A percentile compares a stretch with the other conserved stretches of the same genome.
These are phyloP conservation scores for Metarhizium sp. DNA, from an alignment of 2,329 filamentous ascomycete genomes.

Conservation along the genomic window DNA sequence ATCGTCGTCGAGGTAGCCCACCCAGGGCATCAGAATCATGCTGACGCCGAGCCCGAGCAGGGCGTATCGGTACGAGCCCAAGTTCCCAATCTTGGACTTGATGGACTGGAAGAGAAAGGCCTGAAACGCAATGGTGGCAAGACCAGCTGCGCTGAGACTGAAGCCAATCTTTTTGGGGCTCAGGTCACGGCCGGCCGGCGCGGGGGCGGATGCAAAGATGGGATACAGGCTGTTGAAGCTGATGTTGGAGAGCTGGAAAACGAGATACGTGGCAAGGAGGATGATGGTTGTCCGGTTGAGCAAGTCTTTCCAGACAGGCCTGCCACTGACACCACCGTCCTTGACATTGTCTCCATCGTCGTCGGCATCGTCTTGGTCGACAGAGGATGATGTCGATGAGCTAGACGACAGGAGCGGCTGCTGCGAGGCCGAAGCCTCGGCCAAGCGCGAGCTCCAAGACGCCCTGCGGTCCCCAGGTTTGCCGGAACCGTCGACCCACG, in stretches of 20 bases:
- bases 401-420: slow-evolving; percentile 20
- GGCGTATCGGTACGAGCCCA: slow-evolving; percentile 71
- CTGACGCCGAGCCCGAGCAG: slow-evolving; percentile 72
- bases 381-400: slow-evolving; percentile 14
- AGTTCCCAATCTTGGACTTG: slow-evolving; percentile 72
- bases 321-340: slow-evolving; percentile 14
- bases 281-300: slow-evolving; percentile 75
- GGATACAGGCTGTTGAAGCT: slow-evolving; percentile 94
- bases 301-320: slow-evolving; percentile 43
- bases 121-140: slow-evolving; percentile 84
- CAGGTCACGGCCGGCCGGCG: slow-evolving; percentile 69
- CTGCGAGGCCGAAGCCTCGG: slow-evolving; percentile 10
- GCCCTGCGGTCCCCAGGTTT: slow-evolving; percentile 14
- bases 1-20: slow-evolving; percentile 62
- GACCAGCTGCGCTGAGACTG: slow-evolving; percentile 72
- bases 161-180: slow-evolving; percentile 75
- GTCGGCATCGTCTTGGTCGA: slow-evolving; percentile 12
- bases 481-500: slow-evolving; percentile 16
- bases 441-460: slow-evolving; percentile 30
- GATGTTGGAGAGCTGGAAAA: slow-evolving; percentile 91
- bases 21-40: slow-evolving; percentile 82
- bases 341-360: slow-evolving; percentile 6
- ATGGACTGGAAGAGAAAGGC: slow-evolving; percentile 73
- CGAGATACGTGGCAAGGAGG: slow-evolving; percentile 75
- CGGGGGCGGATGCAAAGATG: slow-evolving; percentile 70